phyloP scores from a whole-genome alignment of 306 rosid species.

The Comarum palustre region DNA sequence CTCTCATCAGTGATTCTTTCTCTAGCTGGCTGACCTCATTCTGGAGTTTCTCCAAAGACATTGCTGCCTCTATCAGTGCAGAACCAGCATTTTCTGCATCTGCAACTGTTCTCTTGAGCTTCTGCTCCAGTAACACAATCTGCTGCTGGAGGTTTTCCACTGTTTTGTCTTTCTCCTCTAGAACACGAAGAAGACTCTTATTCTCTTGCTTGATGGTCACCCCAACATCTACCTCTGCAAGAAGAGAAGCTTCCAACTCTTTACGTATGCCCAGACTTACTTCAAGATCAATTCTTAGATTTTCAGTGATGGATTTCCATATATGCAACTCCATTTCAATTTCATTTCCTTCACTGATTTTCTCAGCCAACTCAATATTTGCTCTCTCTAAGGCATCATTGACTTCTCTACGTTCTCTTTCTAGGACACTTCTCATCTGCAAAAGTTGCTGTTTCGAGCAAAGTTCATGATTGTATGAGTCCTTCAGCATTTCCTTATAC shows the following conservation, averaged over 20 bases:
- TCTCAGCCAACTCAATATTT: slow-evolving; percentile 47
- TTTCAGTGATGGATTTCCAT: slow-evolving; percentile 59
- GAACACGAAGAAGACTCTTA: slow-evolving; percentile 28
- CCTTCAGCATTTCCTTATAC: slow-evolving; percentile 54
- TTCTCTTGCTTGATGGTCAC: slow-evolving; percentile 61
- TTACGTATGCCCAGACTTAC: slow-evolving; percentile 42
- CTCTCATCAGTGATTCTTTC: slow-evolving; percentile 53
- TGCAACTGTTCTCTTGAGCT: slow-evolving; percentile 32
- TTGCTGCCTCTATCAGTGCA: slow-evolving; percentile 20
- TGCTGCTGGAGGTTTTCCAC: slow-evolving; percentile 41
- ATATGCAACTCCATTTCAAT: slow-evolving; percentile 60
- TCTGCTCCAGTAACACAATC: slow-evolving; percentile 44
- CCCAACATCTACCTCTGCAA: slow-evolving; percentile 55
- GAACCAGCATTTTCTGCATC: slow-evolving; percentile 37
- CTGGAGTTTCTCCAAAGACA: slow-evolving; percentile 47
- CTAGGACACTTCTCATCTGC: slow-evolving; percentile 29
- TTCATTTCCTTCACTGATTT: slow-evolving; percentile 52
- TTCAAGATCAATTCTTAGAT: slow-evolving; percentile 49
- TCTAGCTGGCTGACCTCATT: slow-evolving; percentile 48
- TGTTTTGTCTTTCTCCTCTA: slow-evolving; percentile 44
- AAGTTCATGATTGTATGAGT: slow-evolving; percentile 43
- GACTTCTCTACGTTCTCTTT: slow-evolving; percentile 35
- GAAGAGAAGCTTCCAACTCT: slow-evolving; percentile 75
- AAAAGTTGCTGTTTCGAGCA: slow-evolving; percentile 34
- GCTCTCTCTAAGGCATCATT: slow-evolving; percentile 46